A percentile compares a stretch with the other conserved stretches of the same genome.
Conservation (phyloP, 306 rosid genomes). For the Malus asiatica region DNA sequence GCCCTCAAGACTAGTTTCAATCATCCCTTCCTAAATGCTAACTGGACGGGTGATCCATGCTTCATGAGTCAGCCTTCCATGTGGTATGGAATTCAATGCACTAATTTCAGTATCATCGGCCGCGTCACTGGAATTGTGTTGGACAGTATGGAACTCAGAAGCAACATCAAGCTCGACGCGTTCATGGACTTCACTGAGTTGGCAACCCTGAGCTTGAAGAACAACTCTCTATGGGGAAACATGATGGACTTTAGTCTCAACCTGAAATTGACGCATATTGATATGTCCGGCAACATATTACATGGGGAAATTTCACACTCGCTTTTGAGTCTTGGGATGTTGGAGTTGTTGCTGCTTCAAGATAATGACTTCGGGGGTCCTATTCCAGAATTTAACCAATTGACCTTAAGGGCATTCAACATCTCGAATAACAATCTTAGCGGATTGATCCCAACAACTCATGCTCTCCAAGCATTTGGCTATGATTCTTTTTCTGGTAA, state of each 20-base stretch:
- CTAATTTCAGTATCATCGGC: not conserved
- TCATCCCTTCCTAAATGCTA: conserved; percentile 22
- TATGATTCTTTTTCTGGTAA: conserved; percentile 30
- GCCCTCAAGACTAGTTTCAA: conserved; percentile 30
- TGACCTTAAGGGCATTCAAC: conserved; percentile 26
- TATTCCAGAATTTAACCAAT: conserved; percentile 36
- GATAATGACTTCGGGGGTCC: conserved; percentile 30
- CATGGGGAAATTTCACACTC: conserved; percentile 28
- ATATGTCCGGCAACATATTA: conserved; percentile 30
- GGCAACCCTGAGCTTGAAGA: conserved; percentile 34
- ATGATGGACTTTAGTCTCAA: conserved; percentile 28
- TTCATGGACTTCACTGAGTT: conserved; percentile 24
- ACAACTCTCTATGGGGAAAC: conserved; percentile 28
- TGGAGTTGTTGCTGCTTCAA: conserved; percentile 33
- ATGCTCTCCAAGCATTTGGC: conserved; percentile 18
- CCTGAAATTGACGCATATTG: conserved; percentile 26
- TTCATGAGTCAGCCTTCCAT: conserved; percentile 2
- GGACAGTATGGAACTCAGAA: conserved; percentile 22
- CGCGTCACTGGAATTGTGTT: conserved; percentile 16
- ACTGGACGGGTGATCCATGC: conserved; percentile 42
- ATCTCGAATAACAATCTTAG: conserved; percentile 39
- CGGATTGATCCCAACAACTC: conserved; percentile 33
- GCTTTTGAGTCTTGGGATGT: conserved; percentile 11
- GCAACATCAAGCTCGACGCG: conserved; percentile 7
- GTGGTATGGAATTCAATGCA: conserved; percentile 48